Conservation (phyloP, 1,284 basidiomycete species). For the Earliella scabrosa region DNA sequence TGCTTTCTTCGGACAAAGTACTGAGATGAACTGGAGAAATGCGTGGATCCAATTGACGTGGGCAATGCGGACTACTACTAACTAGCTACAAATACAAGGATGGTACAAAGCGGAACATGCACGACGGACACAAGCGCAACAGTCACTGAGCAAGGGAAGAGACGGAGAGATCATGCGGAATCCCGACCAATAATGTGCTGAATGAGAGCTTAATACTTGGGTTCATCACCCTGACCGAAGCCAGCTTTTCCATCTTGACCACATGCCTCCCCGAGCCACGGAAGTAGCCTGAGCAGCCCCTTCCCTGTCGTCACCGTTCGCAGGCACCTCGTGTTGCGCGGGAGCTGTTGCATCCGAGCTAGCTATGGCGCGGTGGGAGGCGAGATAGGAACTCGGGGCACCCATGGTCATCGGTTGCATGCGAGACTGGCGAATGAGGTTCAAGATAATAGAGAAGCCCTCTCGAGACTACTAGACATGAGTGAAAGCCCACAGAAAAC, state of each 20-base stretch:
- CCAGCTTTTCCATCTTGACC: constrained; percentile 31
- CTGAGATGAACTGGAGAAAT: background rate
- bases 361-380: constrained; percentile 26
- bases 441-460: constrained; percentile 75
- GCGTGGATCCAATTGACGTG: constrained; percentile 4
- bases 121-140: constrained; percentile 9
- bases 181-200: constrained; percentile 5
- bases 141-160: constrained; percentile 16
- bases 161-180: background rate
- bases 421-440: constrained; percentile 75
- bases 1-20: background rate
- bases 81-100: constrained; percentile 25
- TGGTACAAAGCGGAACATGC: constrained; percentile 25
- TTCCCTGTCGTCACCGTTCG: constrained; percentile 4
- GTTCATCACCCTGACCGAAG: constrained; percentile 24
- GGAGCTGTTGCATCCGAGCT: constrained; percentile 17
- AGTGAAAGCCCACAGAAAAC: too few relatives aligned
- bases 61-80: constrained; percentile 5
- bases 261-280: constrained; percentile 11
- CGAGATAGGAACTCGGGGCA: constrained; percentile 41
- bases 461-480: constrained; percentile 67
- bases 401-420: constrained; percentile 69
- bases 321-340: constrained; percentile 10
- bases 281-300: background rate
- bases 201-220: background rate